phyloP scores from a whole-genome alignment of 768 basidiomycete species.

The Mycena belliarum region DNA sequence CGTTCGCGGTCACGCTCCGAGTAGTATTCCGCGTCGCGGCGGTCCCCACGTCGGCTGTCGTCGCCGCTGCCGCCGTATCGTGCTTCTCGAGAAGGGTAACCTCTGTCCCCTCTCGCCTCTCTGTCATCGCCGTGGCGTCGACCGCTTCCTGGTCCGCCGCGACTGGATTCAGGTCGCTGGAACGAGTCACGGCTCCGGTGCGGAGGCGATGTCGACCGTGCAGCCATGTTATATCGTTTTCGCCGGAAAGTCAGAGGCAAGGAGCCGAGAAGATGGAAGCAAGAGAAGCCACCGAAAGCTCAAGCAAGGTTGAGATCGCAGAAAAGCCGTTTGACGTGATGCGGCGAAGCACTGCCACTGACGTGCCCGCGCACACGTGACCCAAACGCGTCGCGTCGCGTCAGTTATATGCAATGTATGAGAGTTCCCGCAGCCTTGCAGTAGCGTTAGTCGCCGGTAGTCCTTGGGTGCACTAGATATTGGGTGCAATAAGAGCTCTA shows the following conservation, averaged over 20 bases:
- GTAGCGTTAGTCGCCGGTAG: no score
- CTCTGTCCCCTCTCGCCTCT: slow-evolving; percentile 8
- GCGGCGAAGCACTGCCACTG: no score
- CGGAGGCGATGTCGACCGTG: slow-evolving; percentile 17
- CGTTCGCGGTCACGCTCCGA: slow-evolving; percentile 41
- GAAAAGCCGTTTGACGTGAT: no score
- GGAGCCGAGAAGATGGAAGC: no score
- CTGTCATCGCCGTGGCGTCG: slow-evolving; percentile 16
- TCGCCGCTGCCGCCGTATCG: background rate
- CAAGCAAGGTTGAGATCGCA: no score
- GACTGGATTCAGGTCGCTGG: slow-evolving; percentile 10
- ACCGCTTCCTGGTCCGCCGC: slow-evolving; percentile 17
- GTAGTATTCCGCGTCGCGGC: slow-evolving; percentile 29
- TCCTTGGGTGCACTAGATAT: no score
- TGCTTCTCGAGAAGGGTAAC: background rate
- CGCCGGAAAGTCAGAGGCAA: background rate
- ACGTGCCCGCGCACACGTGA: no score
- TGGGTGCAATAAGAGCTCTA: no score
- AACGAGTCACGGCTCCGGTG: slow-evolving; percentile 10
- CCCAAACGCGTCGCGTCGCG: no score
- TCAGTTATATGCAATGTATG: no score
- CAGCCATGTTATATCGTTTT: slow-evolving; percentile 1
- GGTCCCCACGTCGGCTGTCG: slow-evolving; percentile 20
- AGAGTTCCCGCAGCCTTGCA: no score
- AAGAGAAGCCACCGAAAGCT: no score